phyloP scores from a whole-genome alignment of 139 green algal species.

The Micractinium conductrix region DNA sequence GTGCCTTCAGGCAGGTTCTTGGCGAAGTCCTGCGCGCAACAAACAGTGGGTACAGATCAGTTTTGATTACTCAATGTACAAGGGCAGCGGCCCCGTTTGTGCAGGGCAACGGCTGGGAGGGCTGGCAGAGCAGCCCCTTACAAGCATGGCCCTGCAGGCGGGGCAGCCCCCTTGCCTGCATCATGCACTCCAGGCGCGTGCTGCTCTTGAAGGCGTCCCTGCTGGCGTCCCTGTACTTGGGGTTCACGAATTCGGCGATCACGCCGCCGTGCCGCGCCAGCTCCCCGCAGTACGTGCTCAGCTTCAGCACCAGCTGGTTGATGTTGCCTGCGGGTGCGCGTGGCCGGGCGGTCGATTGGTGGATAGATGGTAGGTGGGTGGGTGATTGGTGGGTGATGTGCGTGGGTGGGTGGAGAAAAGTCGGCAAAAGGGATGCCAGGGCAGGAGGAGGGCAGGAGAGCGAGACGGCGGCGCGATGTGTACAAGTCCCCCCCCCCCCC shows the following conservation, averaged over 20 bases:
- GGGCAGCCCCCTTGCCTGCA: constrained; percentile 85
- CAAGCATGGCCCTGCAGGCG: too few species aligned
- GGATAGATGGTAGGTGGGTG: not conserved
- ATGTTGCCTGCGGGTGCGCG: constrained; percentile 83
- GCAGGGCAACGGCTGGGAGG: too few species aligned
- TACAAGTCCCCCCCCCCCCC: too few species aligned
- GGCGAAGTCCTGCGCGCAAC: constrained; percentile 86
- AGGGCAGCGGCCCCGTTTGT: too few species aligned
- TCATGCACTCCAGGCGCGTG: constrained; percentile 99
- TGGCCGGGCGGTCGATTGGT: not conserved
- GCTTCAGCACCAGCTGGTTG: constrained; percentile 94
- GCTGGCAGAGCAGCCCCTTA: too few species aligned
- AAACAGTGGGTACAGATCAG: too few species aligned
- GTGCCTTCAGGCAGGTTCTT: constrained; percentile 71
- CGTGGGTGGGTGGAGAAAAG: too few species aligned
- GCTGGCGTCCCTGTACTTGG: constrained; percentile 93
- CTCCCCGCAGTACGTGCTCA: constrained; percentile 79
- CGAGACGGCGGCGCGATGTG: too few species aligned
- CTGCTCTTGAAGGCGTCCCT: constrained; percentile 92
- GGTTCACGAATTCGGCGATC: constrained; percentile 99
- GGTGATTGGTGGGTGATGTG: too few species aligned
- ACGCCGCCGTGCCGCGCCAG: constrained; percentile 80
- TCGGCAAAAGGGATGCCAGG: too few species aligned
- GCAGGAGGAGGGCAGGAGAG: not conserved
- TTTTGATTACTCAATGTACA: too few species aligned